These are phyloP conservation scores for Starmerella potacharoeniae DNA, from an alignment of 805 yeast genomes.

Conservation along the genomic window DNA sequence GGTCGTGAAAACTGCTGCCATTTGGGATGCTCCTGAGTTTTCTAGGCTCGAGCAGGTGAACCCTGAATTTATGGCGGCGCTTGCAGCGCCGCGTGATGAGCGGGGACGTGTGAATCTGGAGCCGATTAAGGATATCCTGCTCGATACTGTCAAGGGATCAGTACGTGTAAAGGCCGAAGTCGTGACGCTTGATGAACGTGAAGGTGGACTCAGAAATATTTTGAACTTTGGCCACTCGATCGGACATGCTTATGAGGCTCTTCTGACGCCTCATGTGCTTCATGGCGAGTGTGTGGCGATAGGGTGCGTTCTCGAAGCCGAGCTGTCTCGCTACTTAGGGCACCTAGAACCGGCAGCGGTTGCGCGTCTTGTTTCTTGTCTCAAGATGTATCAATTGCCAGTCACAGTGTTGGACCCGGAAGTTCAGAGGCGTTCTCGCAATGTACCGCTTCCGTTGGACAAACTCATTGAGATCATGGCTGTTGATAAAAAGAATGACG, in stretches of 20 bases:
- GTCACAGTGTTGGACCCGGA: constrained; percentile 60
- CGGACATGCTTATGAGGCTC: constrained; percentile 98
- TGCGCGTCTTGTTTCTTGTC: constrained; percentile 72
- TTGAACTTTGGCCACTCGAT: constrained; percentile 93
- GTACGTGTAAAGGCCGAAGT: constrained; percentile 87
- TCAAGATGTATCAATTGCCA: constrained; percentile 79
- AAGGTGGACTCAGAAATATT: constrained; percentile 83
- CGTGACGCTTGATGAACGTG: constrained; percentile 88
- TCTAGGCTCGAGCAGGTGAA: constrained; percentile 71
- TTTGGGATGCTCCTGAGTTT: constrained; percentile 89
- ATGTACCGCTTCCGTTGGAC: constrained; percentile 67
- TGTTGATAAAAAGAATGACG: constrained; percentile 93
- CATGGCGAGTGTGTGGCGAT: constrained; percentile 99
- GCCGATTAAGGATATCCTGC: constrained; percentile 60
- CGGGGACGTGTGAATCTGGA: constrained; percentile 49
- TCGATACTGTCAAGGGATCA: constrained; percentile 71
- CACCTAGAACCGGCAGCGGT: constrained; percentile 86
- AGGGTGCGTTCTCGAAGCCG: constrained; percentile 92
- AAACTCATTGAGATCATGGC: constrained; percentile 72
- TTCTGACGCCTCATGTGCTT: constrained; percentile 85
- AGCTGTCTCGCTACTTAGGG: constrained; percentile 83
- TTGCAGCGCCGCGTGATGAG: constrained; percentile 36
- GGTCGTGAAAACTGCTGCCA: constrained; percentile 94
- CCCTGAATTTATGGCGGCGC: constrained; percentile 53
- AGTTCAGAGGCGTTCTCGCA: constrained; percentile 56